Percentiles rank a stretch among this genome's conserved stretches.
phyloP scores from a whole-genome alignment of 352 stramenopile genomes.

The Phytophthora melonis region DNA sequence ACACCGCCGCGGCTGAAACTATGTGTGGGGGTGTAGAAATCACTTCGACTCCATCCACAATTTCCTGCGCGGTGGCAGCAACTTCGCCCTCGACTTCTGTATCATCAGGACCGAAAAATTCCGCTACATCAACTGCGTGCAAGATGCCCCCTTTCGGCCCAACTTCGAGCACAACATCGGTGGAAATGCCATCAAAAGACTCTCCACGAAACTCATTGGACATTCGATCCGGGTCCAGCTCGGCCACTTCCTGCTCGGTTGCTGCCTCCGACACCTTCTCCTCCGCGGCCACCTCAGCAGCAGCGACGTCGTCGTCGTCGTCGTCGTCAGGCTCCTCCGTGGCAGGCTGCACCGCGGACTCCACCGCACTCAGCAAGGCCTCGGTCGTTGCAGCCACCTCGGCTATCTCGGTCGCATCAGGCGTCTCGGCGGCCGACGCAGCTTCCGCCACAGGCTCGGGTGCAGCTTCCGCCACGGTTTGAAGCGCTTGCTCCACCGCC shows the following conservation, averaged over 20 bases:
- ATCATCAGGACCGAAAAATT: background rate
- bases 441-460: too few species aligned
- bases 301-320: background rate
- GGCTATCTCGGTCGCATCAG: background rate
- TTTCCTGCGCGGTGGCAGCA: slow-evolving; percentile 10
- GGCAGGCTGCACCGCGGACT: slow-evolving; percentile 1
- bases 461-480: too few species aligned
- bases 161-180: background rate
- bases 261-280: background rate
- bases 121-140: background rate
- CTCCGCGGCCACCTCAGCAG: background rate
- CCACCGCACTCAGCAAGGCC: slow-evolving; percentile 6
- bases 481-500: too few species aligned
- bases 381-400: slow-evolving; percentile 3
- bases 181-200: background rate
- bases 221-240: too few species aligned
- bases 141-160: too few species aligned
- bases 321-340: background rate
- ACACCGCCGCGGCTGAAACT: slow-evolving; percentile 31
- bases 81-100: slow-evolving; percentile 17
- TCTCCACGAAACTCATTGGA: too few species aligned
- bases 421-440: too few species aligned
- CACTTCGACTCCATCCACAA: slow-evolving; percentile 23
- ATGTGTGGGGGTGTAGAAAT: slow-evolving; percentile 19
- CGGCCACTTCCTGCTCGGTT: background rate